Percentiles rank a stretch among this genome's conserved stretches.
Evolutionary conservation across 176 grass and related monocot genomes (phyloP).

Genomic region (Sorghum bicolor): Sorghum_bicolor_NCBIv3 NC_012879.2:59179001-59179500

Average conservation of each 20-base stretch:
- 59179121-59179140: background rate
- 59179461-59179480: conserved; percentile 18
- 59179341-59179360: background rate
- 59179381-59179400: background rate
- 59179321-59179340: background rate
- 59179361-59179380: background rate
- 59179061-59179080: background rate
- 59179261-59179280: background rate
- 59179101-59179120: background rate
- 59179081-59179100: background rate
- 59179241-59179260: background rate
- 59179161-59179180: background rate
- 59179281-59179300: background rate
- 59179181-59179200: background rate
- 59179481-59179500: background rate
- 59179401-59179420: too few relatives aligned
- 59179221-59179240: background rate
- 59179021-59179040: background rate
- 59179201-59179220: background rate
- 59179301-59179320: background rate
- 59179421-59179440: background rate
- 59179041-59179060: background rate
- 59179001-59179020: background rate
- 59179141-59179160: background rate
- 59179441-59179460: background rate